Percentiles rank a stretch among this genome's conserved stretches.
Evolutionary conservation across 495 filamentous ascomycete genomes (phyloP).

Genomic region (Pyrenula massariospora): DNA sequence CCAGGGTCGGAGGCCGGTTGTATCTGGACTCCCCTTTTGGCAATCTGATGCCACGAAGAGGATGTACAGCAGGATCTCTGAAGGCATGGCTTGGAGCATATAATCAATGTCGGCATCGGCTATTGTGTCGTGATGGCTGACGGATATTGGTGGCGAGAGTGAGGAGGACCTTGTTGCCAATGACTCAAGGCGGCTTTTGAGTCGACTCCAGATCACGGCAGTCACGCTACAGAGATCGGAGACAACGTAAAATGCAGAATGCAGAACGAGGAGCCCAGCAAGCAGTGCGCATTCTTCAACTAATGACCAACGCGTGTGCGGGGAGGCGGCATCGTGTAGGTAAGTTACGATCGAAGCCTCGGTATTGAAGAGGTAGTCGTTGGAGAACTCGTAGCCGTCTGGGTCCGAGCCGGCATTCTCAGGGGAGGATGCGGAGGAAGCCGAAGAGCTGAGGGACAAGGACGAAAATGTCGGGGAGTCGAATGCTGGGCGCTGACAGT

Average conservation of each 20-base stretch:
- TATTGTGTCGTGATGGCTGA: neutral
- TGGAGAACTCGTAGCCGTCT: neutral
- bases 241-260: neutral
- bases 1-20: neutral
- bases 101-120: neutral
- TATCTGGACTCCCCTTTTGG: neutral
- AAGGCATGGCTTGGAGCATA: neutral
- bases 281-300: neutral
- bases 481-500: neutral
- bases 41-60: neutral
- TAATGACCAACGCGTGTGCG: neutral
- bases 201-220: neutral
- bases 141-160: neutral
- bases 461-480: neutral
- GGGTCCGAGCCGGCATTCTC: neutral
- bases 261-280: neutral
- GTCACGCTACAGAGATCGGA: neutral
- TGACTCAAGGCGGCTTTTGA: neutral
- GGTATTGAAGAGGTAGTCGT: neutral
- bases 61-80: neutral
- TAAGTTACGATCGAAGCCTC: neutral
- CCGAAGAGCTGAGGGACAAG: neutral
- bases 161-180: neutral
- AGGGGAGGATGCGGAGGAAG: neutral
- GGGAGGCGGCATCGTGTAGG: neutral